Percentiles rank a stretch among this genome's conserved stretches.
These are phyloP conservation scores for Apiospora saccharicola DNA, from an alignment of 2,329 filamentous ascomycete species.

Conservation along the genomic window DNA sequence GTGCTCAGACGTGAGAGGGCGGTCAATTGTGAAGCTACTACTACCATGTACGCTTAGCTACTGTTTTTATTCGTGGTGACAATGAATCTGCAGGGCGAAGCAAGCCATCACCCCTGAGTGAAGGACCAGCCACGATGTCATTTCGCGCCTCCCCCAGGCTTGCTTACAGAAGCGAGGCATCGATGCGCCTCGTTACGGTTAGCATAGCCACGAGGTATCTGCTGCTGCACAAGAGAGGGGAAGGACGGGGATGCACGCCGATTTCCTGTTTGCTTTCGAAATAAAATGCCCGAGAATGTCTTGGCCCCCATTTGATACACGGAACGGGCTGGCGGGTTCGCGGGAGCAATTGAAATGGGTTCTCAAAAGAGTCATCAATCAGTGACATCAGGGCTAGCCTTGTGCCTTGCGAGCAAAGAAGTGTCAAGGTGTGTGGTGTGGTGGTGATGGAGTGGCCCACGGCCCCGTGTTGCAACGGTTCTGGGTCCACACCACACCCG, in stretches of 20 bases:
- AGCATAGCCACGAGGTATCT: background rate
- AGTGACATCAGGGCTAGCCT: conserved; percentile 20
- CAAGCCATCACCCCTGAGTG: background rate
- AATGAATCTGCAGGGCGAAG: background rate
- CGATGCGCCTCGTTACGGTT: background rate
- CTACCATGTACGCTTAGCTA: background rate
- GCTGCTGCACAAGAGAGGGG: background rate
- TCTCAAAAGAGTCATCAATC: background rate
- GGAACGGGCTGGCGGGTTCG: background rate
- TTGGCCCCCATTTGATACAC: background rate
- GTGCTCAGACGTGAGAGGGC: background rate
- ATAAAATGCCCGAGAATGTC: background rate
- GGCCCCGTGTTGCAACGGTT: conserved; percentile 18
- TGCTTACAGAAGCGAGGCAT: background rate
- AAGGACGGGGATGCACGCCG: background rate
- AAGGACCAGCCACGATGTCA: background rate
- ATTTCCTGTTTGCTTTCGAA: background rate
- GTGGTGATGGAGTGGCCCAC: conserved; percentile 1
- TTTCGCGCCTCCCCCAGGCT: background rate
- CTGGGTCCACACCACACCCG: conserved; percentile 4
- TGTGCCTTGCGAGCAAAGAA: conserved; percentile 6
- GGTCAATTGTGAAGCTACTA: background rate
- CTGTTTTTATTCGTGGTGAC: too few relatives aligned
- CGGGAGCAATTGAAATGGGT: background rate
- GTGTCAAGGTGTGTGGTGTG: too few relatives aligned